phyloP scores from a whole-genome alignment of 352 stramenopile species.

The Pythium sp. region DNA sequence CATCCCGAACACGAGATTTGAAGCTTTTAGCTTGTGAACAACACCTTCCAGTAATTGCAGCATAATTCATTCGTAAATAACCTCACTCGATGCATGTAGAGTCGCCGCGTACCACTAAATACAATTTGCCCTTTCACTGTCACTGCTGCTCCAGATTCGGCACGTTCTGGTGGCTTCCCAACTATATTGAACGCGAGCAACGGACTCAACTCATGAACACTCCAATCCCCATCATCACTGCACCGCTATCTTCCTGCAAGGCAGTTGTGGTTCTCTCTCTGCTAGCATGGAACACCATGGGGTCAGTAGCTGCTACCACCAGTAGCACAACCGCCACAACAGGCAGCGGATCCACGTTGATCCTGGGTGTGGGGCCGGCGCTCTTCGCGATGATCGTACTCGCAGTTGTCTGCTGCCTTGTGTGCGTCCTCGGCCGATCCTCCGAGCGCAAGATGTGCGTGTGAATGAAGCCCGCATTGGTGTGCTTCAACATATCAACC shows the following conservation, averaged over 20 bases:
- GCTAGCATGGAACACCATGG: neutral
- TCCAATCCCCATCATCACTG: neutral
- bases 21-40: neutral
- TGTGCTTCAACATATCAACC: neutral
- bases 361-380: conserved; percentile 30
- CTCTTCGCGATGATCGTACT: conserved; percentile 40
- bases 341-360: conserved; percentile 1
- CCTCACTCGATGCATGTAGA: neutral
- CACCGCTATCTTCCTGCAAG: neutral
- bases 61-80: neutral
- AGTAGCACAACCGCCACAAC: neutral
- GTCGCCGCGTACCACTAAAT: neutral
- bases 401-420: conserved; percentile 23
- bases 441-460: conserved; percentile 13
- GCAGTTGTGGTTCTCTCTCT: neutral
- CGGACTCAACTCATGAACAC: neutral
- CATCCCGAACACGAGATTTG: neutral
- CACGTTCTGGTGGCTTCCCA: neutral
- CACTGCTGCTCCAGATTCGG: neutral
- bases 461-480: neutral
- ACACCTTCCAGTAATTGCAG: neutral
- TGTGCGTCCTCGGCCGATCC: conserved; percentile 33
- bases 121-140: neutral
- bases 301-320: neutral
- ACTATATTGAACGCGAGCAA: neutral